phyloP scores from a whole-genome alignment of 352 stramenopile species.

The Pythium volutum region DNA sequence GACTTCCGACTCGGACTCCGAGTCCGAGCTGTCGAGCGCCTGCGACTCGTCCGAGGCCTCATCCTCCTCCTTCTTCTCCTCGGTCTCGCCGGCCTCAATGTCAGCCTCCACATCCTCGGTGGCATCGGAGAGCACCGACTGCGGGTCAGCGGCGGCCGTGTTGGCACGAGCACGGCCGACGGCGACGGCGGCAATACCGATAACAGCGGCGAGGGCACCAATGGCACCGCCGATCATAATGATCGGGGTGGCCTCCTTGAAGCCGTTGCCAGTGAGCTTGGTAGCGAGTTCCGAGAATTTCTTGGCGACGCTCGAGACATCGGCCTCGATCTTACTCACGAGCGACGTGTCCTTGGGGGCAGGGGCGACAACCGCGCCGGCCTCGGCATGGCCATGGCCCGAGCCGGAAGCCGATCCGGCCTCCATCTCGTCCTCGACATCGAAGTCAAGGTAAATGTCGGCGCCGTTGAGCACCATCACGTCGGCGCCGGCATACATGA shows the following conservation, averaged over 20 bases:
- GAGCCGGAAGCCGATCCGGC: neutral
- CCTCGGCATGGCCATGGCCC: neutral
- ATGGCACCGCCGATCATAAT: slow-evolving; percentile 68
- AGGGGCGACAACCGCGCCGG: neutral
- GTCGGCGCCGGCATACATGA: slow-evolving; percentile 9
- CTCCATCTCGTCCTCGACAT: slow-evolving; percentile 4
- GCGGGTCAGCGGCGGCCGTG: slow-evolving; percentile 21
- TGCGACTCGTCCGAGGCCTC: slow-evolving; percentile 33
- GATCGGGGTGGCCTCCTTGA: slow-evolving; percentile 37
- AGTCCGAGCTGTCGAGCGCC: slow-evolving; percentile 51
- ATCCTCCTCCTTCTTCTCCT: slow-evolving; percentile 28
- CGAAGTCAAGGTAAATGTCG: slow-evolving; percentile 15
- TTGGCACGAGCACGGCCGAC: slow-evolving; percentile 33
- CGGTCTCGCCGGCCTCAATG: slow-evolving; percentile 42
- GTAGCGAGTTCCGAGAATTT: slow-evolving; percentile 55
- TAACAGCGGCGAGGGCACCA: slow-evolving; percentile 56
- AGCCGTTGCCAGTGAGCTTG: slow-evolving; percentile 45
- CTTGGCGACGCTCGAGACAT: slow-evolving; percentile 25
- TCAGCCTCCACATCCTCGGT: slow-evolving; percentile 60
- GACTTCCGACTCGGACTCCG: slow-evolving; percentile 36
- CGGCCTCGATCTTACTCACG: slow-evolving; percentile 13
- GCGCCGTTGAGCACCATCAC: slow-evolving; percentile 7
- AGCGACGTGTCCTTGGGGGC: neutral
- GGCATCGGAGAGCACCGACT: slow-evolving; percentile 42
- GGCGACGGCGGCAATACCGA: slow-evolving; percentile 59